Base-by-base conservation (phyloP, 2,329 filamentous ascomycete species). In the Alternaria tenuissima region DNA sequence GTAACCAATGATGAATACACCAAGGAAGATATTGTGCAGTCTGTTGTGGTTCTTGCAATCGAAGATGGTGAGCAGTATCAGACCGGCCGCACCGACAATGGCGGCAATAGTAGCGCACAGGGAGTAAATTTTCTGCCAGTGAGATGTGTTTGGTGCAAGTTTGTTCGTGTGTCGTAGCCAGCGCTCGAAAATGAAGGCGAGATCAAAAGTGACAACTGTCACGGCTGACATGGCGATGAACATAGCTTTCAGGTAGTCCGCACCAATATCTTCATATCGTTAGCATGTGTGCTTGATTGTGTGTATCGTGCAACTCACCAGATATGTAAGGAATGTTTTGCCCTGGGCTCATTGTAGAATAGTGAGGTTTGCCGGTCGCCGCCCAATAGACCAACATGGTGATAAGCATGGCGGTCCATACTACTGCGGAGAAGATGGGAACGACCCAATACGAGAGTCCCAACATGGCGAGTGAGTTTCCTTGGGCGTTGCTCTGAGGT, bases 1-100 rank as follows among this genome's bases (percentile, higher is more conserved):
- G 77, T 96, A 98, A 34, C 93, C 95, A 14, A 79, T 88, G 52
- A 97, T 92, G 78, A 99, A 99, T 52, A 97, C 79, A 1, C 87
- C 79, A 36, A 99, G 81, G 79, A 96, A 96, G 2, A 88, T 82
- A 71, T 92, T 84, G 76, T 99, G 95, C 59, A 91, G 76, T 1
- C 68, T 78, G 2, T 84, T 83, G 76, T 97, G 87, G 56, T 83
- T 81, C n/a, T 85, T 79, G 0, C 92, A 95, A 78, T 98, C 93
- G 78, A 96, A 97, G 68, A 97, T 89, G 64, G 89, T 89, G 41
- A 99, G 84, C 6, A 94, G 83, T 64, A 97, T 93, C 44, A 99
- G 80, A 4, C 94, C 94, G 0, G 85, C 84, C 0, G 92, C 93
- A 52, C 95, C 95, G 24, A 89, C 79, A 43, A 94, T 74, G 11